Conservation (phyloP, 306 rosid genomes). For the Quercus agrifolia region DNA sequence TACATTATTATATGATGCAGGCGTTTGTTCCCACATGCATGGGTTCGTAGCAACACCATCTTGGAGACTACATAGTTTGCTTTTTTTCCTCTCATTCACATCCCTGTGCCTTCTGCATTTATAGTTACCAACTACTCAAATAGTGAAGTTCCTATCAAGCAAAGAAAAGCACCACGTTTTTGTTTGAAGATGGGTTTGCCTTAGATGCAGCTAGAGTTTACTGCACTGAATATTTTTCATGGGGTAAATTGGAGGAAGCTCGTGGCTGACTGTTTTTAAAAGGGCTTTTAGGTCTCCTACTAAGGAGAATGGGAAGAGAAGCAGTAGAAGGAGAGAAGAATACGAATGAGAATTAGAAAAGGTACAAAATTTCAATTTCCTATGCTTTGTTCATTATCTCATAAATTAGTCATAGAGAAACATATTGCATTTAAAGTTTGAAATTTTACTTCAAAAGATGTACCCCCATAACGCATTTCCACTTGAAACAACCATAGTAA, state of each 20-base stretch:
- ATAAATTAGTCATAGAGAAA: no score
- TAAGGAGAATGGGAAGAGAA: slow-evolving; percentile 33
- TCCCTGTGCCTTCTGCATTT: not conserved
- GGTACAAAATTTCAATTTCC: slow-evolving; percentile 5
- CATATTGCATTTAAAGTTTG: no score
- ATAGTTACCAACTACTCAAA: not conserved
- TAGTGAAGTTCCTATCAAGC: not conserved
- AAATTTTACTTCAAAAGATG: not conserved
- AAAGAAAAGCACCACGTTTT: not conserved
- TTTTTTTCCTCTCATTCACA: not conserved
- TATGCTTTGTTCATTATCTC: not conserved
- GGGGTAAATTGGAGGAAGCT: slow-evolving; percentile 49
- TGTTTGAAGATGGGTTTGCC: not conserved
- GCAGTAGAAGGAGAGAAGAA: slow-evolving; percentile 44
- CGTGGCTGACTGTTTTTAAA: slow-evolving; percentile 46
- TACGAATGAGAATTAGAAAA: slow-evolving; percentile 41
- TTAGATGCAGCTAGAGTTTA: not conserved
- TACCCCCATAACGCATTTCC: no score
- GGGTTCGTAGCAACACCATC: slow-evolving; percentile 16
- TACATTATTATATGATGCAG: not conserved
- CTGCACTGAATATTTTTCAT: slow-evolving; percentile 8
- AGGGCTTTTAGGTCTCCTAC: slow-evolving; percentile 55
- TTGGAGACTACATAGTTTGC: not conserved
- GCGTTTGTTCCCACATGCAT: slow-evolving; percentile 31
- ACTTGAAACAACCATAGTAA: no score